Evolutionary conservation across 176 grass and related monocot species (phyloP).

Genomic region (Bolboschoenus planiculmis): DNA sequence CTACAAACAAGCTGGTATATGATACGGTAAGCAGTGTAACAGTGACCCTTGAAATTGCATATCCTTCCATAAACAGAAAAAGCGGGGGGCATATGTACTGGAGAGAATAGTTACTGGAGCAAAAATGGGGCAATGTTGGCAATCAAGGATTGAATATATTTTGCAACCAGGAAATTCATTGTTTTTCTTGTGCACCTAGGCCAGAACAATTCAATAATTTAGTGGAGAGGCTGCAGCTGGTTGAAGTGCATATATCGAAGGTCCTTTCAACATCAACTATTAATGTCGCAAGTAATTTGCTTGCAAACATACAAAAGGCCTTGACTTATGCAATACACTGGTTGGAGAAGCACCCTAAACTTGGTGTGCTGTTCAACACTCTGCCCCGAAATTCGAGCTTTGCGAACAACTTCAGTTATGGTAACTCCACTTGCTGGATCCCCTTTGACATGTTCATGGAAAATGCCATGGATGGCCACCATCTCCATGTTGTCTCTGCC

Average conservation of each 20-base stretch:
- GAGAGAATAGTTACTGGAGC: not conserved
- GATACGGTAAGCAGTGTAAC: not conserved
- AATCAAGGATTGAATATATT: slow-evolving; percentile 5
- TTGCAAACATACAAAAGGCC: slow-evolving; percentile 45
- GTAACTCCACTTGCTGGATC: slow-evolving; percentile 65
- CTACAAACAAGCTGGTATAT: not conserved
- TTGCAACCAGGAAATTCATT: slow-evolving; percentile 17
- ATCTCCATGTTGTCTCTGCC: slow-evolving; percentile 63
- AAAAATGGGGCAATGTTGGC: not conserved
- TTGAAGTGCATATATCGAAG: slow-evolving; percentile 51
- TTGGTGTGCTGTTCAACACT: slow-evolving; percentile 48
- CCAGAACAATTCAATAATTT: slow-evolving; percentile 74
- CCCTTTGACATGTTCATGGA: slow-evolving; percentile 89
- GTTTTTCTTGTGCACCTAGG: slow-evolving; percentile 42
- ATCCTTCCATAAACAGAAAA: not conserved
- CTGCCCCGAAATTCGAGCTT: slow-evolving; percentile 34
- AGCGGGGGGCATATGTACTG: not conserved
- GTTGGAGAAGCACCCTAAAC: slow-evolving; percentile 42
- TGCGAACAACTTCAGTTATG: slow-evolving; percentile 36
- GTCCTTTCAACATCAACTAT: slow-evolving; percentile 20
- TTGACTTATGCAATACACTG: slow-evolving; percentile 28
- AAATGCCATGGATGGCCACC: slow-evolving; percentile 58
- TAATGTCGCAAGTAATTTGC: slow-evolving; percentile 40
- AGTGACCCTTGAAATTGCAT: not conserved
- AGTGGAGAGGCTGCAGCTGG: slow-evolving; percentile 52